Evolutionary conservation across 208 protist genomes (phyloP), one percentile per base, ranked within the genome.

Genomic region (Leishmania tropica): DNA sequence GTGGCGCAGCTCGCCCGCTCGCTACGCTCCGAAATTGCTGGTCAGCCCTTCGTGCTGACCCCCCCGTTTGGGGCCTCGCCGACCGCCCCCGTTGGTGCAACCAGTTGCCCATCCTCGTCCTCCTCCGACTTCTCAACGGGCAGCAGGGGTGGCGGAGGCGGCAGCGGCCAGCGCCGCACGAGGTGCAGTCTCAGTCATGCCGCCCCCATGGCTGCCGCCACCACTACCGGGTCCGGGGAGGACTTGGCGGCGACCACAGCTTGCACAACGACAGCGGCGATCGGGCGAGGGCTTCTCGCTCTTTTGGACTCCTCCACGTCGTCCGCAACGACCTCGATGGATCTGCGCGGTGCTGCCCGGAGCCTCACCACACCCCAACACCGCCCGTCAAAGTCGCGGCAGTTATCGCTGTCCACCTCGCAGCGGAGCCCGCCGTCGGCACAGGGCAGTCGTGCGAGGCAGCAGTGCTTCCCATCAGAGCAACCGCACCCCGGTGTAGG

Each of bases 1-100:
- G 76, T 79, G 48, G 74, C 77, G 77, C 85, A 84, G 74, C 82
- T 80, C 40, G 65, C 74, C 45, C 81, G 78, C 31, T 88, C 81
- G 21, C 78, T 88, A 53, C 81, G 77, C 17, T 85, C 81, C 15
- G 75, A 82, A 54, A 76, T 88, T 4, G 74, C 78, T 3, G 85
- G 81, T 19, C 73, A 81, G 58, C 81, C 60, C 53, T 85, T 88
- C 76, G 42, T 85, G 37, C 78, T 83, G 24, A 79, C 67, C 11
- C 76, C 62, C 19, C 10, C 73, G 31, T 65, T 60, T 40, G 73
- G 51, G 31, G 48, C 45, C 24, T 28, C 73, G 47, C 8, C 71
- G 15, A 24, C 71, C 3, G 65, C 65, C 13, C 17, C 65, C 15
- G 65, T 35, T 42, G 35, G 35, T 2, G 35, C 65, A 28, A 21